phyloP scores from a whole-genome alignment of 345 rosid species.

The Sonneratia alba region DNA sequence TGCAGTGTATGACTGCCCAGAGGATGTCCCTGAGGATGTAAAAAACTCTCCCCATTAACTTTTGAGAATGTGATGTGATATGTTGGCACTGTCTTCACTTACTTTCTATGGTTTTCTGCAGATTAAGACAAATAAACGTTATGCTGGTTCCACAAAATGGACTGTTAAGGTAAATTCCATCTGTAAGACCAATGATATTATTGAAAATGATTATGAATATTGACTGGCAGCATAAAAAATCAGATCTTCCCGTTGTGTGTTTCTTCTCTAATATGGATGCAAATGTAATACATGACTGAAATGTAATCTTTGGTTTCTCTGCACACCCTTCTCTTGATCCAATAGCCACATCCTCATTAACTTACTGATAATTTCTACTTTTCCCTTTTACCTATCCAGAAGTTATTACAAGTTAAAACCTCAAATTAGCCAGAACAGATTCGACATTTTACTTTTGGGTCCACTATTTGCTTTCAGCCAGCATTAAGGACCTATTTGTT shows the following conservation, averaged over 20 bases:
- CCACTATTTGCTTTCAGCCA: neutral
- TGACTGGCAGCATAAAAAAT: neutral
- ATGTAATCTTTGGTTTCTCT: neutral
- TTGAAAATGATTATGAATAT: neutral
- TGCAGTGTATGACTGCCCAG: conserved; percentile 51
- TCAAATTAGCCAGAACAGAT: neutral
- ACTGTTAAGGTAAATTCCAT: conserved; percentile 38
- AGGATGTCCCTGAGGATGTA: conserved; percentile 59
- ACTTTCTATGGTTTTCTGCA: conserved; percentile 18
- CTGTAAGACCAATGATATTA: neutral
- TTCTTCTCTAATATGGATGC: neutral
- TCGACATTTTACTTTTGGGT: neutral
- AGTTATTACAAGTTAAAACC: neutral
- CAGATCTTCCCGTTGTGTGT: neutral
- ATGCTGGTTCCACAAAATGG: conserved; percentile 55
- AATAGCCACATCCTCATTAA: neutral
- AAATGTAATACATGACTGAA: neutral
- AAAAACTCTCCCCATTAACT: neutral
- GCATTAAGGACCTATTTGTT: neutral
- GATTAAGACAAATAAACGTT: conserved; percentile 50
- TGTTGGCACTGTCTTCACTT: neutral
- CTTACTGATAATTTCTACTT: neutral
- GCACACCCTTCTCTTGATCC: neutral
- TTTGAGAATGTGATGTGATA: neutral
- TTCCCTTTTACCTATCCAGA: neutral